phyloP scores from a whole-genome alignment of 2,329 filamentous ascomycete genomes.

The Aspergillus puulaauensis region DNA sequence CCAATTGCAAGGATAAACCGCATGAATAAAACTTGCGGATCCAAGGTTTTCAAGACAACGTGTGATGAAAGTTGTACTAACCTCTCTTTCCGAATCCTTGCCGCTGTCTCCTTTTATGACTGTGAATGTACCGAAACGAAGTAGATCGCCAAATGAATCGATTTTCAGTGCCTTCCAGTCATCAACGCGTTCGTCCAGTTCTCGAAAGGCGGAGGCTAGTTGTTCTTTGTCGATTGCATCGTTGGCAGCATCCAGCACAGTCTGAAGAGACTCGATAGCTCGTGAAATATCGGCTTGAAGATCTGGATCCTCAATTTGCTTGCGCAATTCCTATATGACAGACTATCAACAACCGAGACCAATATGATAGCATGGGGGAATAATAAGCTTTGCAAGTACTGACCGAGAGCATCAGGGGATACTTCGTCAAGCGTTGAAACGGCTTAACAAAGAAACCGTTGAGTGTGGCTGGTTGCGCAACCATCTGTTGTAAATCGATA shows the following conservation, averaged over 20 bases:
- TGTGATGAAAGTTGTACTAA: conserved; percentile 44
- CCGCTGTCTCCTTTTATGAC: conserved; percentile 75
- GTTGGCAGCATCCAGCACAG: conserved; percentile 81
- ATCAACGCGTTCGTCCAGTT: conserved; percentile 79
- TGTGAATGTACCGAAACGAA: conserved; percentile 86
- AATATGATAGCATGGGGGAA: background rate
- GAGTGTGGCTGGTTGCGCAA: conserved; percentile 80
- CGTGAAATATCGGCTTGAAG: conserved; percentile 69
- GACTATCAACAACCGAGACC: background rate
- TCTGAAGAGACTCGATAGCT: conserved; percentile 79
- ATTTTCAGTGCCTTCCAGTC: conserved; percentile 96
- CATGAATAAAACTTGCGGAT: background rate
- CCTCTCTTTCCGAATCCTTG: conserved; percentile 89
- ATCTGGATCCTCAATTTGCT: conserved; percentile 74
- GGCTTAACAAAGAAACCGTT: conserved; percentile 94
- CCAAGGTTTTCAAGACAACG: conserved; percentile 3
- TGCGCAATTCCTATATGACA: conserved; percentile 68
- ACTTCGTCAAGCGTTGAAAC: conserved; percentile 93
- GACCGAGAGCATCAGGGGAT: conserved; percentile 84
- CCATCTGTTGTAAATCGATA: conserved; percentile 69
- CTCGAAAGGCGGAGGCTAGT: conserved; percentile 76
- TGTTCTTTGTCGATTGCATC: conserved; percentile 88
- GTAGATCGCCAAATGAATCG: conserved; percentile 83
- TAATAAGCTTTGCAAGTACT: conserved; percentile 17
- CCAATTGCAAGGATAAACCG: background rate